Conservation (phyloP, 2,329 filamentous ascomycete species). For the Periconia macrospinosa region DNA sequence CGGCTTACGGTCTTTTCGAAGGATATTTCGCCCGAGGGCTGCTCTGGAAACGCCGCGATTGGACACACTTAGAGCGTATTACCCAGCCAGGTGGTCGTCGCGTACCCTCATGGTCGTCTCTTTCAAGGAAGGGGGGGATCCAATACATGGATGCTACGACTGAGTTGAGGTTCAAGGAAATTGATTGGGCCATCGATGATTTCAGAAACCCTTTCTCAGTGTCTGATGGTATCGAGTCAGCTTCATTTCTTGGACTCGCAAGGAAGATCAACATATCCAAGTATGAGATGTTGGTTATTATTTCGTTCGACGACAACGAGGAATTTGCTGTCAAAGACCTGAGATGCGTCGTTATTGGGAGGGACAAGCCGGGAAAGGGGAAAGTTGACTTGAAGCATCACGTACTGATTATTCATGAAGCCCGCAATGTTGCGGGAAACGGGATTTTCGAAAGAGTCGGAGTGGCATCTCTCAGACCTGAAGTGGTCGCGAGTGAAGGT, state of each 20-base stretch:
- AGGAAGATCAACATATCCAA: not conserved
- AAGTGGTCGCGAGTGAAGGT: not conserved
- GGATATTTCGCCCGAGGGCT: constrained; percentile 16
- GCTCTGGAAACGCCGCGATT: constrained; percentile 15
- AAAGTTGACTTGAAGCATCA: no score
- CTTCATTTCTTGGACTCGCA: no score
- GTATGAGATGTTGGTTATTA: constrained; percentile 6
- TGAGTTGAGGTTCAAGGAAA: not conserved
- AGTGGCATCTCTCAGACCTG: not conserved
- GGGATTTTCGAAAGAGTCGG: not conserved
- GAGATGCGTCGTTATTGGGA: not conserved
- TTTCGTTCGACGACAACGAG: constrained; percentile 1
- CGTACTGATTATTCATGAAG: no score
- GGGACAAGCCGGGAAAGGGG: no score
- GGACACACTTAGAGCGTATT: constrained; percentile 7
- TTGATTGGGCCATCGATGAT: constrained; percentile 5
- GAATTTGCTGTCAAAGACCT: not conserved
- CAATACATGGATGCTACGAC: constrained; percentile 2
- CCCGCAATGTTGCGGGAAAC: not conserved
- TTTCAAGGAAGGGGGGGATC: constrained; percentile 10
- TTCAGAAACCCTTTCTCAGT: not conserved
- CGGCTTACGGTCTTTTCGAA: constrained; percentile 17
- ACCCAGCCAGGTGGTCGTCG: not conserved
- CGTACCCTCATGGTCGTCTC: constrained; percentile 22
- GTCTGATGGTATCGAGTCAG: not conserved